Conservation (phyloP, 495 filamentous ascomycete genomes). For the Astrocystis sublimbata region DNA sequence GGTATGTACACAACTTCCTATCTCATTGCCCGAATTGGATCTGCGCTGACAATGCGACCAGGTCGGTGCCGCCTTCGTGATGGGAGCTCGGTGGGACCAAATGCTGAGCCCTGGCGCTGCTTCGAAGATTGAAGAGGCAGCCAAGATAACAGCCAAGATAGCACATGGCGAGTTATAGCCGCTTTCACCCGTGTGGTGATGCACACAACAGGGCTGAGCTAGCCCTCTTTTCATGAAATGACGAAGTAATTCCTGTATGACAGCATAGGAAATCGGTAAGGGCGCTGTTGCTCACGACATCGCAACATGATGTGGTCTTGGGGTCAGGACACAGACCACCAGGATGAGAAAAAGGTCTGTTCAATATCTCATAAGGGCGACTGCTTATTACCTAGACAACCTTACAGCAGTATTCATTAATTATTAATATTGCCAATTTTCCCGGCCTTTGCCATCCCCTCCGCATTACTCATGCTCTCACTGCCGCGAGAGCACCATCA, state of each 20-base stretch:
- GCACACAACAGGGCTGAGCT: background rate
- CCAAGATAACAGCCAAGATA: slow-evolving; percentile 24
- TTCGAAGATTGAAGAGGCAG: slow-evolving; percentile 28
- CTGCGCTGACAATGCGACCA: slow-evolving; percentile 34
- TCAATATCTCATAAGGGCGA: slow-evolving; percentile 1
- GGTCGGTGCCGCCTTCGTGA: slow-evolving; percentile 65
- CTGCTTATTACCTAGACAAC: slow-evolving; percentile 7
- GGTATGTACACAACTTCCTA: slow-evolving; percentile 36
- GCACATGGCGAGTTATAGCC: slow-evolving; percentile 48
- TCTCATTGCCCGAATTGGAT: background rate
- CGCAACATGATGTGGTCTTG: slow-evolving; percentile 3
- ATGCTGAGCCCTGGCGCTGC: slow-evolving; percentile 38
- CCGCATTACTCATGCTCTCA: background rate
- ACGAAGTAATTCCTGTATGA: slow-evolving; percentile 8
- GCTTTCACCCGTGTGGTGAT: background rate
- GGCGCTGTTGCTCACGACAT: slow-evolving; percentile 2
- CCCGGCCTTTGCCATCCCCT: background rate
- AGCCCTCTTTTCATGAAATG: slow-evolving; percentile 7
- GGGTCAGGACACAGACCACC: slow-evolving; percentile 2
- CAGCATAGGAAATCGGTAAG: slow-evolving; percentile 13
- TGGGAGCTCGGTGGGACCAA: slow-evolving; percentile 63
- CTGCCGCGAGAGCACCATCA: background rate
- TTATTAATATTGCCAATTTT: slow-evolving; percentile 11
- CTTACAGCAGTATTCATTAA: slow-evolving; percentile 10
- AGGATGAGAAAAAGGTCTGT: slow-evolving; percentile 8